Evolutionary conservation across 495 filamentous ascomycete genomes (phyloP), one percentile per base, ranked within the genome.

Genomic region (Xylaria longipes): DNA sequence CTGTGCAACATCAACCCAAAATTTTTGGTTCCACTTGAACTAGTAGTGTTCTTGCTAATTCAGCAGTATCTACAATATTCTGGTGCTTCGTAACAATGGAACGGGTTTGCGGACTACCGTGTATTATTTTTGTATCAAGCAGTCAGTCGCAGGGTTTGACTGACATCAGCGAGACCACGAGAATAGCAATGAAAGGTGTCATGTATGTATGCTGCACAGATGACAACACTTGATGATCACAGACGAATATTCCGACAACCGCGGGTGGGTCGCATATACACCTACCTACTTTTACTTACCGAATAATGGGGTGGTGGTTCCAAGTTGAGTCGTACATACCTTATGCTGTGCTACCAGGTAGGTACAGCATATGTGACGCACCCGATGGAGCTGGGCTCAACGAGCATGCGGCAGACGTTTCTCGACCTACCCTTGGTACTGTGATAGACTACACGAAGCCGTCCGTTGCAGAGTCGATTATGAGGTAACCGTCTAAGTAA

Each of bases 201-300:
- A 60, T 60, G 22, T 27, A 54, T 41, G 35, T 37, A 58, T 54
- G 46, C 41, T 65, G 31, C 27, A 27, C 48, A 22, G 33, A 67
- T 67, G 65, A 67, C 65, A 56, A 56, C 48, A 67, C 33, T 52
- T 45, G n/a, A 66, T 66, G 43, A 37, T 52, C 63, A 52, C 35
- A 14, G 41, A n/a, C 17, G 45, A 45, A 45, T 37, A 41, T 56
- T 56, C 65, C 46, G n/a, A 67, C 22, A 50, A 56, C 15, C 29
- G 20, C 27, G 20, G 14, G 65, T 43, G 65, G 65, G 48, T 56
- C 65, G 39, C 46, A 25, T n/a, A 50, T 39, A 39, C 27, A 8
- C n/a, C n/a, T n/a, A n/a, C n/a, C n/a, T 65, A 67, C 37, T 41
- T 27, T 41, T 54, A 56, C 65, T 41, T 54, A 56, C 65, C 46